phyloP scores from a whole-genome alignment of 345 rosid species.

The Boechera retrofracta region DNA sequence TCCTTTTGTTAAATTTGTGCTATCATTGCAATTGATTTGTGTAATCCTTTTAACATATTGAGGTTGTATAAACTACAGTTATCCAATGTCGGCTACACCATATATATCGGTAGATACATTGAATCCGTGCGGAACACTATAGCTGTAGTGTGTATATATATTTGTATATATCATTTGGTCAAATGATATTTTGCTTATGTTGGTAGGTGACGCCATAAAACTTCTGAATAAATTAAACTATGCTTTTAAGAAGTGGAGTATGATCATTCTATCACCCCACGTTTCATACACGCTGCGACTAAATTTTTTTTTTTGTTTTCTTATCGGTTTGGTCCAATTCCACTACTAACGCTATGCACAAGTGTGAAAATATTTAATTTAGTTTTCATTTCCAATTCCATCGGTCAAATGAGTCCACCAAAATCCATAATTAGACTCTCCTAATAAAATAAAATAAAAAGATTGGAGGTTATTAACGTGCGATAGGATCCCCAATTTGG shows the following conservation, averaged over 20 bases:
- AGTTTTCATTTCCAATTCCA: neutral
- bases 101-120: neutral
- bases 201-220: neutral
- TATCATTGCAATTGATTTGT: too few species aligned
- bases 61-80: neutral
- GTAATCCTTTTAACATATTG: neutral
- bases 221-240: slow-evolving; percentile 7
- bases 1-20: neutral
- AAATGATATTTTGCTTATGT: slow-evolving; percentile 20
- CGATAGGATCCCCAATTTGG: neutral
- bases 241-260: slow-evolving; percentile 25
- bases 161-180: neutral
- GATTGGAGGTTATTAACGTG: slow-evolving; percentile 36
- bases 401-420: slow-evolving; percentile 35
- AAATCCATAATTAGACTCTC: slow-evolving; percentile 38
- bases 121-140: neutral
- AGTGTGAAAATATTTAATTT: slow-evolving; percentile 1
- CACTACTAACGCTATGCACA: slow-evolving; percentile 22
- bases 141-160: neutral
- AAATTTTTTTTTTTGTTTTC: neutral
- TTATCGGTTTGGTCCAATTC: slow-evolving; percentile 22
- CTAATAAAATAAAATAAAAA: neutral
- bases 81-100: neutral
- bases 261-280: slow-evolving; percentile 35
- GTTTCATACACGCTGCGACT: slow-evolving; percentile 39